Base-by-base conservation (phyloP, 176 grass and related monocot genomes). In the Chrysopogon serrulatus region DNA sequence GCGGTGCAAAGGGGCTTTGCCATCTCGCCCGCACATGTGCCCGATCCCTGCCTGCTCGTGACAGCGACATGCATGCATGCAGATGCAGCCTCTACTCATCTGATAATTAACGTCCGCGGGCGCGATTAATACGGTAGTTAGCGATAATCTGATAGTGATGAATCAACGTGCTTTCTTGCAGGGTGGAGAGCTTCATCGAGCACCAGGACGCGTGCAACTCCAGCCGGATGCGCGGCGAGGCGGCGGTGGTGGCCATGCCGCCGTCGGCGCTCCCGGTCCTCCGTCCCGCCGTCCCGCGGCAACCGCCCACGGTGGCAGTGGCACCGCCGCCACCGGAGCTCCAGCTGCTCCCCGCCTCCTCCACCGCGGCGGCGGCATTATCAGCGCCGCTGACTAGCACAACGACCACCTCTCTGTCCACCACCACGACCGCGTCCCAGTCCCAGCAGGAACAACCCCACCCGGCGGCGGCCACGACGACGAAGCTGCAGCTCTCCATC, bases 171-270 rank as follows among this genome's bases (percentile, higher is more conserved):
- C 5, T 18, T 21, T 65, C 2, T n/a, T 84, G 83, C 77, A 98
- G 96, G 68, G 96, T 98, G 75, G 96, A 98, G 79, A 93, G 93
- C 84, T 98, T 98, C 83, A 98, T 98, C 54, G 96, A 98, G 89
- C 96, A 98, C 80, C 96, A 98, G 83, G 96, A 98, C 67, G 86
- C 91, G 24, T 98, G 96, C 93, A 92, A 84, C 87, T 86, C 95
- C 78, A 66, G 84, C 65, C 90, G 90, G 80, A 82, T 87, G 56
- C 88, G 83, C 23, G 68, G 71, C 12, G 88, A 93, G 59, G 59
- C 70, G 76, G 26, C 11, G 31, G 59, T 61, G 78, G 24, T 21
- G 23, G n/a, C 39, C 19, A 78, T 84, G 62, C 66, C 74, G 4
- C 24, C 83, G 65, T 4, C 80, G 5, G 51, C 57, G 31, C 91